Evolutionary conservation across 345 rosid genomes (phyloP).

Genomic region (Adansonia digitata): DNA sequence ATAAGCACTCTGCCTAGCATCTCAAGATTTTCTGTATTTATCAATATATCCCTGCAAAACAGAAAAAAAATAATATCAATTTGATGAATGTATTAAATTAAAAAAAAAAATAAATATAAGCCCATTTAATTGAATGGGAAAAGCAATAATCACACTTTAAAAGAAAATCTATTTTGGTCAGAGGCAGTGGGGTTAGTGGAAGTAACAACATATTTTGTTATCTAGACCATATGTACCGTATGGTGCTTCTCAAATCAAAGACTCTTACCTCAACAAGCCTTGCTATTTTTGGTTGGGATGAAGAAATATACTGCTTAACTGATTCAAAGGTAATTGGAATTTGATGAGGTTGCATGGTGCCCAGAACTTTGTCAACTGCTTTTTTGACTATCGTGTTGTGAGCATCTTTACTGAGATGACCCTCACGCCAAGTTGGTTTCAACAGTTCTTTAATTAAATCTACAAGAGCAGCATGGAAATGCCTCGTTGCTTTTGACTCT

Average conservation of each 20-base stretch:
- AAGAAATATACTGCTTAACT: conserved; percentile 55
- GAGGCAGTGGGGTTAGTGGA: neutral
- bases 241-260: conserved; percentile 10
- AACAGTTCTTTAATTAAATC: conserved; percentile 61
- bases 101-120: neutral
- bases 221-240: neutral
- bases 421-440: conserved; percentile 85
- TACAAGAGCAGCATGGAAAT: conserved; percentile 56
- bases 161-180: neutral
- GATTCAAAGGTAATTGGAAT: conserved; percentile 50
- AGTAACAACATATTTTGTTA: neutral
- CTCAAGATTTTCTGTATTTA: conserved; percentile 62
- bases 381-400: conserved; percentile 75
- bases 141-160: neutral
- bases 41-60: conserved; percentile 70
- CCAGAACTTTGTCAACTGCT: conserved; percentile 66
- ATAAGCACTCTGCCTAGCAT: conserved; percentile 20
- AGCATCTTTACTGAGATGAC: conserved; percentile 73
- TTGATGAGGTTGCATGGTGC: conserved; percentile 52
- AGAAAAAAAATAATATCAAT: conserved; percentile 12
- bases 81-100: neutral
- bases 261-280: conserved; percentile 81
- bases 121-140: neutral
- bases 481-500: conserved; percentile 53
- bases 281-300: conserved; percentile 47